Evolutionary conservation across 495 filamentous ascomycete genomes (phyloP).

Genomic region (Penicillium longicatenatum): DNA sequence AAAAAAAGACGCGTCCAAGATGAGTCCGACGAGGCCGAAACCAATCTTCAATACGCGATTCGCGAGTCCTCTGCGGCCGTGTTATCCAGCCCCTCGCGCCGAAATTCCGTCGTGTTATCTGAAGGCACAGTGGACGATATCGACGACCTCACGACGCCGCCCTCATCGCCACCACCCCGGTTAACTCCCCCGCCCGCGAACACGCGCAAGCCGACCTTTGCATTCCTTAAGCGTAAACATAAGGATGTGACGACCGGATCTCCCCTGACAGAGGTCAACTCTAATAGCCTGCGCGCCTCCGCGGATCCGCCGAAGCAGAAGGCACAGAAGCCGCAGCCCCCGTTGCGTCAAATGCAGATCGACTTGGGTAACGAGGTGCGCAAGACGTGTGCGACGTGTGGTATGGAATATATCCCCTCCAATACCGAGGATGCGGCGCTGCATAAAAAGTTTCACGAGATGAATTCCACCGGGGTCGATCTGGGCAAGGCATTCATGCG

Average conservation of each 20-base stretch:
- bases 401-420: slow-evolving; percentile 72
- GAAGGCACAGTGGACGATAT: slow-evolving; percentile 48
- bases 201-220: slow-evolving; percentile 54
- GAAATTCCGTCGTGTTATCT: slow-evolving; percentile 49
- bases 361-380: slow-evolving; percentile 62
- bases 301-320: slow-evolving; percentile 41
- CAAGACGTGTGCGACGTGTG: slow-evolving; percentile 64
- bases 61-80: slow-evolving; percentile 51
- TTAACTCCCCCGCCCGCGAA: slow-evolving; percentile 58
- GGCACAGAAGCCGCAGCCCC: slow-evolving; percentile 33
- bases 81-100: slow-evolving; percentile 52
- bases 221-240: slow-evolving; percentile 57
- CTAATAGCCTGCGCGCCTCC: slow-evolving; percentile 50
- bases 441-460: slow-evolving; percentile 69
- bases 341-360: slow-evolving; percentile 65
- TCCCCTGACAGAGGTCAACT: slow-evolving; percentile 53
- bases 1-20: slow-evolving; percentile 52
- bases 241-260: slow-evolving; percentile 37
- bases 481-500: slow-evolving; percentile 58
- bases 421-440: slow-evolving; percentile 63
- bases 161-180: slow-evolving; percentile 57
- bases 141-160: slow-evolving; percentile 50
- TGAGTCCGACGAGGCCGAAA: slow-evolving; percentile 50
- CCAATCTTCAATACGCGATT: slow-evolving; percentile 50
- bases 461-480: slow-evolving; percentile 65